Evolutionary conservation across 805 yeast genomes (phyloP).

Genomic region (Wickerhamiella kurtzmanii): DNA sequence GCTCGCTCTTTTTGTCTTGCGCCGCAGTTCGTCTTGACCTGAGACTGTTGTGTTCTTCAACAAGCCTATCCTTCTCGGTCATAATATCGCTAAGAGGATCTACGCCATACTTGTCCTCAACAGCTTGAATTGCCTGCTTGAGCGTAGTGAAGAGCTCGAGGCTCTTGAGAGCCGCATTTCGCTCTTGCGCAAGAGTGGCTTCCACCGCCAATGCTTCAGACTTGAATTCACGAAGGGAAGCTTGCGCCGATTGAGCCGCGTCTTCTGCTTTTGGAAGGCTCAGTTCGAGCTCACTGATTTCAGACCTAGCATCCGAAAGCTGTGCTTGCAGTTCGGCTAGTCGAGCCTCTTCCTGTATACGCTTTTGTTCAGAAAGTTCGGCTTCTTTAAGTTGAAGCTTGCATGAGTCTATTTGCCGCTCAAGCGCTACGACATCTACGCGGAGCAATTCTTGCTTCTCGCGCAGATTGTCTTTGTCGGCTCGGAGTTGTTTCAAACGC

Average conservation of each 20-base stretch:
- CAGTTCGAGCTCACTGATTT: background rate
- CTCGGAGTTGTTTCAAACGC: background rate
- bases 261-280: background rate
- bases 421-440: background rate
- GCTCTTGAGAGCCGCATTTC: background rate
- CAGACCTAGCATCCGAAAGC: background rate
- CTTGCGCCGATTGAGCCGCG: background rate
- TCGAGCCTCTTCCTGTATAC: slow-evolving; percentile 6
- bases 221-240: background rate
- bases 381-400: background rate
- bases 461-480: background rate
- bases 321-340: slow-evolving; percentile 2
- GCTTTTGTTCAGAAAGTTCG: slow-evolving; percentile 8
- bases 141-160: background rate
- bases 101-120: background rate
- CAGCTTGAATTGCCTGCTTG: background rate
- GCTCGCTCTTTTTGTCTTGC: background rate
- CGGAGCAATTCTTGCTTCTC: background rate
- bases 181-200: background rate
- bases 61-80: background rate
- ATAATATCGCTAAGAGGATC: background rate
- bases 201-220: background rate
- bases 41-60: background rate
- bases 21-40: background rate
- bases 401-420: background rate